Evolutionary conservation across 2,329 filamentous ascomycete genomes (phyloP).

Genomic region (Pyrenochaeta sp.): DNA sequence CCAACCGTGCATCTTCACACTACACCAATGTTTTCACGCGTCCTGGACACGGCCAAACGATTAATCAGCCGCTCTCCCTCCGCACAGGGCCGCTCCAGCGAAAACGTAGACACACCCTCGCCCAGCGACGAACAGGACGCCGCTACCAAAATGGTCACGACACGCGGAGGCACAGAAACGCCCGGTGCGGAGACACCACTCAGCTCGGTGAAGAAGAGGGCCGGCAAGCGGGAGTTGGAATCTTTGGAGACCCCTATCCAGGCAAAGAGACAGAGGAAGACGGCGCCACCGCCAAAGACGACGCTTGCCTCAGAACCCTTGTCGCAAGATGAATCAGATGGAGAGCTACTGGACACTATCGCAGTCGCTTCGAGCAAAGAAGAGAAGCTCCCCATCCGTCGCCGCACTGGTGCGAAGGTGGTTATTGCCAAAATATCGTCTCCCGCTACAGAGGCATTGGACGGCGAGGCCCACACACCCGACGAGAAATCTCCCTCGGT

Average conservation of each 20-base stretch:
- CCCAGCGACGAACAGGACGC: conserved; percentile 16
- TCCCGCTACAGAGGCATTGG: conserved; percentile 13
- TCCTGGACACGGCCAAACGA: conserved; percentile 38
- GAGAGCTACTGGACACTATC: conserved; percentile 19
- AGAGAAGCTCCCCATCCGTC: conserved; percentile 24
- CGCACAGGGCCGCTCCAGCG: conserved; percentile 26
- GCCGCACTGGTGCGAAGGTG: conserved; percentile 32
- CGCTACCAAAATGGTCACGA: conserved; percentile 43
- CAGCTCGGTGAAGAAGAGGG: conserved; percentile 31
- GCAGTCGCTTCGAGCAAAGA: conserved; percentile 17
- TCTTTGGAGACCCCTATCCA: conserved; percentile 38
- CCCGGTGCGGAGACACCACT: conserved; percentile 34
- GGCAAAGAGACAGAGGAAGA: conserved; percentile 36
- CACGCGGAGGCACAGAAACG: conserved; percentile 40
- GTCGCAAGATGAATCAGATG: conserved; percentile 16
- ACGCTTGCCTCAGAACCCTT: conserved; percentile 9
- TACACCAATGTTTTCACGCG: conserved; percentile 39
- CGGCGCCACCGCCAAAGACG: conserved; percentile 18
- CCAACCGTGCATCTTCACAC: conserved; percentile 13
- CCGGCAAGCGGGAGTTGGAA: conserved; percentile 40
- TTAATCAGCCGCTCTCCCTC: conserved; percentile 43
- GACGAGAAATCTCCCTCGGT: conserved; percentile 23
- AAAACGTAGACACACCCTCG: conserved; percentile 18
- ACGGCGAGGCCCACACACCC: conserved; percentile 27
- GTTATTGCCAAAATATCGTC: conserved; percentile 24